Base-by-base conservation (phyloP, 192 early-diverging fungal species). In the Coemansia sp. region DNA sequence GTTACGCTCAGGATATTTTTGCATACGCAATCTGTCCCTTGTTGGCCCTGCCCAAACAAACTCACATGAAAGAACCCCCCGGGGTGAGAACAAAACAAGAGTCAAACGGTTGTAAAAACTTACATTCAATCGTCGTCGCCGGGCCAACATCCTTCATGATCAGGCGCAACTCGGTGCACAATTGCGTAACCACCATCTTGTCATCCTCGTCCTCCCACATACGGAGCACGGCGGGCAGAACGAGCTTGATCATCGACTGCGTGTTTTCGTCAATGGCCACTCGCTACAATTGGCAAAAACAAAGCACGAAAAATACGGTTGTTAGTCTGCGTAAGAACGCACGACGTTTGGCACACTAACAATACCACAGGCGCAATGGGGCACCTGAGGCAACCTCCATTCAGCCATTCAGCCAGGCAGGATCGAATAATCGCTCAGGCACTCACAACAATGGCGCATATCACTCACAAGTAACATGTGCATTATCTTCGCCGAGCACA, bases 191-290 rank as follows among this genome's bases (percentile, higher is more conserved):
- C 24, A 96, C 90, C 71, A 76, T 67, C 84, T 87, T 89, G 62
- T 93, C 88, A 62, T 93, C 90, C 69, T 96, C 94, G 1, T 93
- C 89, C 19, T 84, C 79, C 87, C 92, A 88, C 70, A 94, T 83
- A 19, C 65, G 35, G 48, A 93, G 66, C 56, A 94, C 80, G 22
- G 85, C 83, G 2, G 90, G 90, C 49, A 94, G 84, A 5, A 88
- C 84, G 45, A 88, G 63, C 61, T 75, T 83, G 56, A 86, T 87
- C 76, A 95, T 84, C 56, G 79, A 76, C 7, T 72, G 73, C 37
- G 95, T 91, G 69, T 92, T 88, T 27, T 91, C 85, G 66, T 94
- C 85, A 8, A 96, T 77, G 43, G 89, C 63, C 67, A 81, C 69
- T 19, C 69, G 56, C 78, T 81, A 89, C 66, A 85, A 64, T 45